Base-by-base conservation (phyloP, 495 filamentous ascomycete genomes). In the Polyplosphaeria fusca region DNA sequence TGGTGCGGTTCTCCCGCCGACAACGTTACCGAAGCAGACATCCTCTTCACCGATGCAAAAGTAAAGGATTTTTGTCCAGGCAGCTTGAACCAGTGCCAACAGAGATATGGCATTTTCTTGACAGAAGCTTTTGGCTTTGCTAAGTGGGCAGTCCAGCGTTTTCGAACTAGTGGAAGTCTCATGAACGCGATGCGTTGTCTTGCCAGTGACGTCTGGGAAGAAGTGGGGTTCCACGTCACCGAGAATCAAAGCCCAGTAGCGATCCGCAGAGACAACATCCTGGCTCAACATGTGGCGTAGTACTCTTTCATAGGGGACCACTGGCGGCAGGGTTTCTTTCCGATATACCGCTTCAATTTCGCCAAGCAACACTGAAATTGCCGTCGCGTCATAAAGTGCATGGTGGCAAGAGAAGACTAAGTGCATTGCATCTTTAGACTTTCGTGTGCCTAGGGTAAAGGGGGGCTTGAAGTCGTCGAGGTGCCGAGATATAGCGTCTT, bases 21-120 rank as follows among this genome's bases (percentile, higher is more conserved):
- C 79, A 5, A 93, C 83, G 60, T 82, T 90, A 0, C 89, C 89
- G 51, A 94, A 93, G 70, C 86, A 91, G n/a, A 94, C 60, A 58
- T 93, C 88, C 0, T 65, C 53, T 25, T 74, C 74, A 1, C 74
- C 62, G 28, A 80, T 71, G 37, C 79, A 71, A 1, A 76, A 66
- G 0, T 79, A 69, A 1, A 94, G 65, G 0, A 84, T 60, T 18
- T 74, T 73, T 1, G 83, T 79, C 86, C 88, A 91, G 9, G 82
- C 77, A 1, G 85, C 74, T 65, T 94, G 88, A 19, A 80, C 75
- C 0, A 91, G 61, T 14, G 83, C 73, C 13, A 89, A 72, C 0
- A 88, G 70, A 0, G 87, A 81, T 0, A 82, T 73, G 0, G 79
- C 79, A n/a, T 80, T 58, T 2, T 71, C 66, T 52, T 76, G 79